Evolutionary conservation across 2,329 filamentous ascomycete genomes (phyloP).

Genomic region (Albifimbria verrucaria): DNA sequence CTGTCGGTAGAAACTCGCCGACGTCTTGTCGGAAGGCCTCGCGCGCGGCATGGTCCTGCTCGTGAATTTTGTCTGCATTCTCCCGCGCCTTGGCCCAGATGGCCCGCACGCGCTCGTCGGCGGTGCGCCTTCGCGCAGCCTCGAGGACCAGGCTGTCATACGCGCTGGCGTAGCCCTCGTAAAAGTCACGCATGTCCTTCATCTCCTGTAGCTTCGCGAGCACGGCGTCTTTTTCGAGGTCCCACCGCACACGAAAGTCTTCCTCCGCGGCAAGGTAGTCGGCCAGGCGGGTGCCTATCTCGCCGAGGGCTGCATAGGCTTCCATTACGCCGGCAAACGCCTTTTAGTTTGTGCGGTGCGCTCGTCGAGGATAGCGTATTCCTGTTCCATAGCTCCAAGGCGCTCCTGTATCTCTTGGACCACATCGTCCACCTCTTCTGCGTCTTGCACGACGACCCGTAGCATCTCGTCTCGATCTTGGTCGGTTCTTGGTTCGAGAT

Average conservation of each 20-base stretch:
- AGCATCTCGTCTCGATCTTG: slow-evolving; percentile 82
- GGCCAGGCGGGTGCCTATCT: slow-evolving; percentile 63
- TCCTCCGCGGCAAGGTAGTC: slow-evolving; percentile 62
- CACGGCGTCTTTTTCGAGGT: slow-evolving; percentile 69
- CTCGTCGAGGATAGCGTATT: slow-evolving; percentile 60
- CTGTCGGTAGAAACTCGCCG: slow-evolving; percentile 81
- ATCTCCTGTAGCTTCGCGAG: slow-evolving; percentile 70
- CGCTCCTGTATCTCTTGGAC: slow-evolving; percentile 71
- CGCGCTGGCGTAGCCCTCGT: slow-evolving; percentile 79
- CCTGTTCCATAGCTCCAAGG: slow-evolving; percentile 72
- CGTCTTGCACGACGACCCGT: slow-evolving; percentile 71
- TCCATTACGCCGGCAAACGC: slow-evolving; percentile 56
- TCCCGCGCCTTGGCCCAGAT: slow-evolving; percentile 76
- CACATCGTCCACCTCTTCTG: slow-evolving; percentile 62
- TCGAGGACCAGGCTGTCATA: slow-evolving; percentile 86
- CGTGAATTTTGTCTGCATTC: slow-evolving; percentile 71
- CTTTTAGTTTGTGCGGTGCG: slow-evolving; percentile 50
- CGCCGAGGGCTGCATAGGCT: slow-evolving; percentile 64
- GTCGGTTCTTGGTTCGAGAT: slow-evolving; percentile 67
- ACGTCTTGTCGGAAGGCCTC: slow-evolving; percentile 78
- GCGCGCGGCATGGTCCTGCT: slow-evolving; percentile 68
- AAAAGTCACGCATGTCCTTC: slow-evolving; percentile 74
- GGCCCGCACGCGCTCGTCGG: slow-evolving; percentile 69
- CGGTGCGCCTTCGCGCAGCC: slow-evolving; percentile 68
- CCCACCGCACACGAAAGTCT: slow-evolving; percentile 67